Evolutionary conservation across 2,329 filamentous ascomycete genomes (phyloP).

Genomic region (Sclerotinia minor): DNA sequence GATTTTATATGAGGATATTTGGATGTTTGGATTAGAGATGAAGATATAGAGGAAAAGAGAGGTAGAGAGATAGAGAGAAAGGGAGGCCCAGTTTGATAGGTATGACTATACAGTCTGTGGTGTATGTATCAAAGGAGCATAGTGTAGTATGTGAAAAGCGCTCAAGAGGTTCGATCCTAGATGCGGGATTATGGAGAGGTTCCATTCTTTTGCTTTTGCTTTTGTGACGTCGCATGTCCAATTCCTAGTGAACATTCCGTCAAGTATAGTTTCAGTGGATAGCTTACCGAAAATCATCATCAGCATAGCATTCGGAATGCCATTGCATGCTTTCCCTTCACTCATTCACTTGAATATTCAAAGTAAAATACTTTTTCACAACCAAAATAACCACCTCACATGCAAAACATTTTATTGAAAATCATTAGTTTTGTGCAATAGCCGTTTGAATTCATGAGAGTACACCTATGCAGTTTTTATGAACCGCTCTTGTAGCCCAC

Average conservation of each 20-base stretch:
- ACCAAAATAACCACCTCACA: conserved; percentile 13
- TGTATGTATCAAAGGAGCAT: background rate
- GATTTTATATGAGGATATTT: background rate
- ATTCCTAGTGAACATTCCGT: background rate
- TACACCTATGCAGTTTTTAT: conserved; percentile 42
- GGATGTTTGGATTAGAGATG: too few relatives aligned
- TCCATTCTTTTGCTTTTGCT: background rate
- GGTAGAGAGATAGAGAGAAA: background rate
- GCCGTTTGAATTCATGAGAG: conserved; percentile 44
- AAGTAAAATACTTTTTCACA: background rate
- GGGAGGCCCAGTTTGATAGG: background rate
- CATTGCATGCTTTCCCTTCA: background rate
- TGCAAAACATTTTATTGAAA: conserved; percentile 21
- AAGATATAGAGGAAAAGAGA: background rate
- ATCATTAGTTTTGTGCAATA: conserved; percentile 31
- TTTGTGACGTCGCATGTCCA: background rate
- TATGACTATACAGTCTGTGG: background rate
- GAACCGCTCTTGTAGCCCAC: conserved; percentile 39
- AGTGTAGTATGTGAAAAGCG: background rate
- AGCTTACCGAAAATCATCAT: background rate
- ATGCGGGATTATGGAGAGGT: background rate
- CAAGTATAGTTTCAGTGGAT: background rate
- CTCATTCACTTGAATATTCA: background rate
- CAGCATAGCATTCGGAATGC: background rate
- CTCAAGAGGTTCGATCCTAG: background rate